phyloP scores from a whole-genome alignment of 2,329 filamentous ascomycete species.

The Cordyceps javanica region DNA sequence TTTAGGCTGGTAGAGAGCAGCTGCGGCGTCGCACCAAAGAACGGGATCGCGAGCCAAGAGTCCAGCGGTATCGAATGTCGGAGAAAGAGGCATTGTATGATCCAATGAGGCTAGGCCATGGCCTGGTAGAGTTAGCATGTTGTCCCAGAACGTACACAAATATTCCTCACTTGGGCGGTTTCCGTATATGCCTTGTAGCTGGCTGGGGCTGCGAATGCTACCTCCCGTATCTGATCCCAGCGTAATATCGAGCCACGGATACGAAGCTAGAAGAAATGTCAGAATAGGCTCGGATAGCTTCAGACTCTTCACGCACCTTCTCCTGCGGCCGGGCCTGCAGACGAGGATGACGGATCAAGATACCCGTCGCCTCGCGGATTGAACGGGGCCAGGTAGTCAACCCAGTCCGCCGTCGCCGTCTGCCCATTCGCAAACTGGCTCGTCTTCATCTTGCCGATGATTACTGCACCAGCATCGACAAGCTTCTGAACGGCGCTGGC shows the following conservation, averaged over 20 bases:
- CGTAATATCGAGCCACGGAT: slow-evolving; percentile 40
- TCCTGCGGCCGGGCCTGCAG: slow-evolving; percentile 22
- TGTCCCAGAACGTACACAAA: too few relatives aligned
- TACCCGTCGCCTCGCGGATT: slow-evolving; percentile 43
- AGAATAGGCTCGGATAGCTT: neutral
- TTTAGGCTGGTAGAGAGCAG: slow-evolving; percentile 26
- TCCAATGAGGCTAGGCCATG: slow-evolving; percentile 33
- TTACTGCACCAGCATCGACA: slow-evolving; percentile 49
- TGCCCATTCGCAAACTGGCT: slow-evolving; percentile 37
- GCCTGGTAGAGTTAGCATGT: neutral
- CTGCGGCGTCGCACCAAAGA: slow-evolving; percentile 27
- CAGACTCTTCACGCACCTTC: neutral
- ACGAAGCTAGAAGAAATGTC: slow-evolving; percentile 22
- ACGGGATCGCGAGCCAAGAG: slow-evolving; percentile 32
- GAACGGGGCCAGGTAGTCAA: slow-evolving; percentile 33
- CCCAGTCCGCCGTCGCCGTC: slow-evolving; percentile 40
- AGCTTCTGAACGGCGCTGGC: slow-evolving; percentile 48
- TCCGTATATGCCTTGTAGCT: slow-evolving; percentile 38
- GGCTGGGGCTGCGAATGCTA: slow-evolving; percentile 39
- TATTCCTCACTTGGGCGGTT: slow-evolving; percentile 31
- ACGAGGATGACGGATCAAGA: slow-evolving; percentile 36
- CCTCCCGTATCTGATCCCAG: slow-evolving; percentile 40
- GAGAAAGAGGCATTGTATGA: slow-evolving; percentile 33
- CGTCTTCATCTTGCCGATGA: slow-evolving; percentile 41
- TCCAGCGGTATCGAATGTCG: slow-evolving; percentile 37